Conservation (phyloP, 129 eudicot genomes). For the Logfia minima region DNA sequence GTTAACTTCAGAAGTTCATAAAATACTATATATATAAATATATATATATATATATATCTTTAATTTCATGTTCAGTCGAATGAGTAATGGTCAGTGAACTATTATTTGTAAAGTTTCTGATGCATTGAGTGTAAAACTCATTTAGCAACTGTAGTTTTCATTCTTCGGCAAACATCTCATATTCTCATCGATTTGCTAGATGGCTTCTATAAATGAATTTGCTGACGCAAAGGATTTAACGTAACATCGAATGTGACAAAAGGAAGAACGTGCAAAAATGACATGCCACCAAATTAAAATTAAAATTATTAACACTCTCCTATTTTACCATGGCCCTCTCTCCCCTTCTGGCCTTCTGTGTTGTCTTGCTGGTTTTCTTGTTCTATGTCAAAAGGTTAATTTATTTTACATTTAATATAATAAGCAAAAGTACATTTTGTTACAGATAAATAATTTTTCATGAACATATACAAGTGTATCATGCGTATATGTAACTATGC, state of each 20-base stretch:
- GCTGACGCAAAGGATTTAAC: constrained; percentile 25
- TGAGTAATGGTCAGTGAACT: too few relatives aligned
- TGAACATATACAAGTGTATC: too few relatives aligned
- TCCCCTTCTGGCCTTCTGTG: neutral
- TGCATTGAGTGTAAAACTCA: neutral
- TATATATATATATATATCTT: too few relatives aligned
- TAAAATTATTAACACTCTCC: constrained; percentile 11
- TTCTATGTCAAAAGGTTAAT: neutral
- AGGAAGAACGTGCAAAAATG: constrained; percentile 29
- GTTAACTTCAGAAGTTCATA: too few relatives aligned
- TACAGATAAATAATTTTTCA: too few relatives aligned
- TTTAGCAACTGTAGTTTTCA: constrained; percentile 12
- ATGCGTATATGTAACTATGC: neutral
- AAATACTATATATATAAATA: too few relatives aligned
- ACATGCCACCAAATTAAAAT: constrained; percentile 2
- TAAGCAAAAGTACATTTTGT: too few relatives aligned
- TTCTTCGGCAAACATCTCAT: constrained; percentile 3
- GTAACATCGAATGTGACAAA: constrained; percentile 9
- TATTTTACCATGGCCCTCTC: neutral
- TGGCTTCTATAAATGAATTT: constrained; percentile 12
- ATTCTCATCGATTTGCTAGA: neutral
- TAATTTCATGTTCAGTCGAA: too few relatives aligned
- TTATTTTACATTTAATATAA: too few relatives aligned
- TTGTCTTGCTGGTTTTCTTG: neutral
- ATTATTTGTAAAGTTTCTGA: too few relatives aligned